A percentile compares a stretch with the other conserved stretches of the same genome.
Conservation (phyloP, 768 basidiomycete genomes). For the Tulasnella sp. region DNA sequence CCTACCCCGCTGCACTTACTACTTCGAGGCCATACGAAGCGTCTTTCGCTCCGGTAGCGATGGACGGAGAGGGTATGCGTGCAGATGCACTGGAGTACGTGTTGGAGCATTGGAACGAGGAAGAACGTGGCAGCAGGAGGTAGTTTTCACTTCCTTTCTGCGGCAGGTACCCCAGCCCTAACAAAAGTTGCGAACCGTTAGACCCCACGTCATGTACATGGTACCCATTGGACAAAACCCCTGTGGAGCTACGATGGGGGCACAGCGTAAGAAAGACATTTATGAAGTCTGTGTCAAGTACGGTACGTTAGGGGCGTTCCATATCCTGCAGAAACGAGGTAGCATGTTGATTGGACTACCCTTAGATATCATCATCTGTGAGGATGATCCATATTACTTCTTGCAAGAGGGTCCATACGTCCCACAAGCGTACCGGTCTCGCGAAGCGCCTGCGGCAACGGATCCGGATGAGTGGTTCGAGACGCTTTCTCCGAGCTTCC, state of each 20-base stretch:
- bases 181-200: constrained; percentile 20
- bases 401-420: constrained; percentile 50
- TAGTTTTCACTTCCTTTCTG: constrained; percentile 20
- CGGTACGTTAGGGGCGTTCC: constrained; percentile 34
- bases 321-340: neutral
- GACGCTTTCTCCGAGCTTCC: constrained; percentile 48
- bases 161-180: neutral
- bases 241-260: constrained; percentile 55
- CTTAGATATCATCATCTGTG: constrained; percentile 67
- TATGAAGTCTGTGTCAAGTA: constrained; percentile 77
- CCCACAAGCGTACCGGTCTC: constrained; percentile 29
- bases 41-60: constrained; percentile 42
- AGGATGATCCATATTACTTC: constrained; percentile 79
- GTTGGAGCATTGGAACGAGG: constrained; percentile 55
- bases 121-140: constrained; percentile 44
- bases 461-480: constrained; percentile 40
- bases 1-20: constrained; percentile 51
- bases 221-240: constrained; percentile 82
- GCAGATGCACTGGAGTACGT: constrained; percentile 46
- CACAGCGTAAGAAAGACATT: constrained; percentile 58
- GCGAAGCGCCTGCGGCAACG: constrained; percentile 23
- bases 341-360: neutral
- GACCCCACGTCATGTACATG: constrained; percentile 63
- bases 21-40: constrained; percentile 32
- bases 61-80: constrained; percentile 66